Evolutionary conservation across 768 basidiomycete species (phyloP).

Genomic region (Suillus fuscotomentosus): DNA sequence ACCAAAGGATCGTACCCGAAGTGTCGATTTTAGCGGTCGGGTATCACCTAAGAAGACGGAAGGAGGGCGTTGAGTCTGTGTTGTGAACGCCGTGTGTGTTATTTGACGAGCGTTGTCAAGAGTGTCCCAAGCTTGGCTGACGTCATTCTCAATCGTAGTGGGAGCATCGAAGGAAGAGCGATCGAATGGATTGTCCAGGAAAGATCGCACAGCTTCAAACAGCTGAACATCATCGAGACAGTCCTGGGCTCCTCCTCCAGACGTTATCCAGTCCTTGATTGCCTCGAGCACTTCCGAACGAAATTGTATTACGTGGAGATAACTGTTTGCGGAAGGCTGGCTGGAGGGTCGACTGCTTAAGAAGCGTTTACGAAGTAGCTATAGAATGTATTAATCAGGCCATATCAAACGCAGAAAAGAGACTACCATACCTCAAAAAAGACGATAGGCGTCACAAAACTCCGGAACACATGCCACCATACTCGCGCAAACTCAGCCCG

Average conservation of each 20-base stretch:
- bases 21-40: conserved; percentile 12
- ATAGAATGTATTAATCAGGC: conserved; percentile 5
- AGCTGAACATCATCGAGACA: conserved; percentile 70
- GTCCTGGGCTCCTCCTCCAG: conserved; percentile 79
- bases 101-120: conserved; percentile 42
- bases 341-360: conserved; percentile 45
- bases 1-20: conserved; percentile 26
- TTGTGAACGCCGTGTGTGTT: conserved; percentile 45
- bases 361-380: conserved; percentile 80
- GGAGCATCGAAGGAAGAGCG: conserved; percentile 44
- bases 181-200: conserved; percentile 56
- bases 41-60: conserved; percentile 26
- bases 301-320: conserved; percentile 47
- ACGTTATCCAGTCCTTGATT: conserved; percentile 68
- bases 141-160: conserved; percentile 38
- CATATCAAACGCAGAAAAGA: background rate
- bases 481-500: conserved; percentile 68
- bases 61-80: conserved; percentile 62
- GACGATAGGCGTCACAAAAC: conserved; percentile 76
- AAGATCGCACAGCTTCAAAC: conserved; percentile 53
- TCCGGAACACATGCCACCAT: conserved; percentile 85
- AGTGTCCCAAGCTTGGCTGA: conserved; percentile 45
- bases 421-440: conserved; percentile 72
- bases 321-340: conserved; percentile 39
- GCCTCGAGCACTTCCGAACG: conserved; percentile 65